phyloP scores from a whole-genome alignment of 1,284 basidiomycete genomes.

The Anthracocystis panici-leucophaei region DNA sequence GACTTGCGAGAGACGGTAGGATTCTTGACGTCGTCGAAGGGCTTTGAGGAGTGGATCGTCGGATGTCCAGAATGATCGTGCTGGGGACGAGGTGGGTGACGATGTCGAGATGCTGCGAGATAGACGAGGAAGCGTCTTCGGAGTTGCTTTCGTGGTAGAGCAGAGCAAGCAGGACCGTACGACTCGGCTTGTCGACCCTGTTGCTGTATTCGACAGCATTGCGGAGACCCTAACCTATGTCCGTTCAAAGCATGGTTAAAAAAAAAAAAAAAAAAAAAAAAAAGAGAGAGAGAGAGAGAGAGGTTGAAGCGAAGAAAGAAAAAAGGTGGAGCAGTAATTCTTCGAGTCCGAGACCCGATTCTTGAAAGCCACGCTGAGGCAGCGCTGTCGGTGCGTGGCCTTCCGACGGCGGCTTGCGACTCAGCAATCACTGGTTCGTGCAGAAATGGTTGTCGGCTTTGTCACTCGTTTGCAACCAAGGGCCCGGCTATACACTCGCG shows the following conservation, averaged over 20 bases:
- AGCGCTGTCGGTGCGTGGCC: conserved; percentile 14
- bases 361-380: neutral
- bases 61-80: conserved; percentile 15
- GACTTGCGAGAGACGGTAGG: conserved; percentile 24
- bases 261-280: no score
- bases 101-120: neutral
- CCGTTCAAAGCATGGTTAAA: neutral
- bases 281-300: neutral
- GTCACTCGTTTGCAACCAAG: neutral
- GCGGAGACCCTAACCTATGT: neutral
- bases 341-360: conserved; percentile 15
- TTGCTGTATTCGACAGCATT: neutral
- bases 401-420: conserved; percentile 17
- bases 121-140: neutral
- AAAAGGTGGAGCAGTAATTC: neutral
- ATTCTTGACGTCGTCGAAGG: conserved; percentile 25
- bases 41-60: conserved; percentile 26
- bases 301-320: no score
- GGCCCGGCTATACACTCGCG: conserved; percentile 10
- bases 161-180: neutral
- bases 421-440: conserved; percentile 20
- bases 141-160: neutral
- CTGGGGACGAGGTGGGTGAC: neutral
- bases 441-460: neutral
- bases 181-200: neutral